These are phyloP conservation scores for Candida tetrigidarum DNA, from an alignment of 1,139 yeast genomes.

Conservation along the genomic window DNA sequence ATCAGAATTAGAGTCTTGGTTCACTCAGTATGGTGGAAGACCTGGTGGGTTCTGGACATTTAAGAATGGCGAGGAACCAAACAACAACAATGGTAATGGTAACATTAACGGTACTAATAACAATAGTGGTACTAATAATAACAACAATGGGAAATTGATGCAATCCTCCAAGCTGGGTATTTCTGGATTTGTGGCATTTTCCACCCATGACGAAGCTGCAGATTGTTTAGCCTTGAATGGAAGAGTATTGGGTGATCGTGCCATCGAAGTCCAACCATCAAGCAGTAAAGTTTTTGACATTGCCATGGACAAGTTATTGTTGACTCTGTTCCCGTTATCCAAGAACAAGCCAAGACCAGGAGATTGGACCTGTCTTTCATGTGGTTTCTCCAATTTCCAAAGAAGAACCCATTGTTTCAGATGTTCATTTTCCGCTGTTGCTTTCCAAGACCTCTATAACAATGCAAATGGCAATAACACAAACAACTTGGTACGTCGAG, in stretches of 20 bases:
- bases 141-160: slow-evolving; percentile 8
- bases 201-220: slow-evolving; percentile 83
- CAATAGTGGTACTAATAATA: slow-evolving; percentile 16
- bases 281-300: slow-evolving; percentile 75
- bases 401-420: slow-evolving; percentile 94
- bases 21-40: slow-evolving; percentile 81
- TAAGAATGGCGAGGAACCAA: slow-evolving; percentile 51
- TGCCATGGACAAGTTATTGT: slow-evolving; percentile 65
- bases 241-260: slow-evolving; percentile 69
- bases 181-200: slow-evolving; percentile 85
- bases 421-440: slow-evolving; percentile 77
- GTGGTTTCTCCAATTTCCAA: slow-evolving; percentile 95
- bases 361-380: slow-evolving; percentile 96
- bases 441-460: slow-evolving; percentile 53
- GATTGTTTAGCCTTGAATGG: slow-evolving; percentile 83
- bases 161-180: slow-evolving; percentile 29
- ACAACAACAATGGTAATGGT: slow-evolving; percentile 15
- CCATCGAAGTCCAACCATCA: slow-evolving; percentile 87
- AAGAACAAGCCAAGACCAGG: slow-evolving; percentile 96
- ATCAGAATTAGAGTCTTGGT: slow-evolving; percentile 90
- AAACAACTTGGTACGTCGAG: not conserved
- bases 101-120: slow-evolving; percentile 14
- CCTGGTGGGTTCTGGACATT: slow-evolving; percentile 92
- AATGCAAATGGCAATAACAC: slow-evolving; percentile 12
- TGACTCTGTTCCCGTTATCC: slow-evolving; percentile 85